These are phyloP conservation scores for Starmerella bombi DNA, from an alignment of 805 yeast genomes.

Conservation along the genomic window DNA sequence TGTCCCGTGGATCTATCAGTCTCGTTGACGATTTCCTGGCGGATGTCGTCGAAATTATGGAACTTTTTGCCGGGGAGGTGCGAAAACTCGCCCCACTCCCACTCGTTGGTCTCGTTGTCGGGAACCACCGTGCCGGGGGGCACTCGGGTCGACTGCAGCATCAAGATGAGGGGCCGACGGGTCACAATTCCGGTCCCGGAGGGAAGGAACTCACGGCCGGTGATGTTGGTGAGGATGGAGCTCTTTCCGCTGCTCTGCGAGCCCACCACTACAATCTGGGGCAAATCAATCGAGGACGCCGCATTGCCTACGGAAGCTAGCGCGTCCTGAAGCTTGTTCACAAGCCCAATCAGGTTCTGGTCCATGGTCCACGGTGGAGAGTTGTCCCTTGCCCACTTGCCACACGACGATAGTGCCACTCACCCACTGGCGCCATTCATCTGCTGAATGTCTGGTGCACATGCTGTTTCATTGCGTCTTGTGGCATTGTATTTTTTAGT, in stretches of 20 bases:
- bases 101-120: constrained; percentile 28
- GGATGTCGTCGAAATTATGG: constrained; percentile 76
- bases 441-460: no score
- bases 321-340: constrained; percentile 79
- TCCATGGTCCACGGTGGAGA: constrained; percentile 39
- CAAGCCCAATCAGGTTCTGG: constrained; percentile 65
- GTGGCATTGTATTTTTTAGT: no score
- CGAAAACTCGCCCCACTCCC: constrained; percentile 95
- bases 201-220: constrained; percentile 82
- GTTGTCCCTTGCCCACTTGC: no score
- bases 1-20: constrained; percentile 64
- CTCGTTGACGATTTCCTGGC: constrained; percentile 80
- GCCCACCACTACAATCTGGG: constrained; percentile 83
- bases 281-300: constrained; percentile 72
- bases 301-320: constrained; percentile 74
- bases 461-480: no score
- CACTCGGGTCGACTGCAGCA: constrained; percentile 50
- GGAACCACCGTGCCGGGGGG: constrained; percentile 24
- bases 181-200: constrained; percentile 87
- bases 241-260: constrained; percentile 85
- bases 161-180: constrained; percentile 70
- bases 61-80: constrained; percentile 83
- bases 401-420: no score
- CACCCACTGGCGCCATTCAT: no score
- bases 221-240: constrained; percentile 79